These are phyloP conservation scores for Calonectria ilicicola DNA, from an alignment of 2,329 filamentous ascomycete species.

Conservation along the genomic window DNA sequence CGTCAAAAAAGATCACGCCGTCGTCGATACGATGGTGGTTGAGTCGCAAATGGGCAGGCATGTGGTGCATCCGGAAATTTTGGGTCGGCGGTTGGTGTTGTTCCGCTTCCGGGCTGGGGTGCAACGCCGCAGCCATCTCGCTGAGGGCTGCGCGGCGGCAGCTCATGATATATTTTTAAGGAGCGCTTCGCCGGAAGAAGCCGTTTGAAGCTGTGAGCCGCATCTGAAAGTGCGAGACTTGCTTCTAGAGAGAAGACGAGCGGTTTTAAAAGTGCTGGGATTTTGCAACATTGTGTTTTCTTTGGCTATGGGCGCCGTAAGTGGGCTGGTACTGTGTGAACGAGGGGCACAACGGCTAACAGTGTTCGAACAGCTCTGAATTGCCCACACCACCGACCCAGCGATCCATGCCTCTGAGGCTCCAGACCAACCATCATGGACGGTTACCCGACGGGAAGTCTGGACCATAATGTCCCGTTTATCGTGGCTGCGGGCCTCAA, in stretches of 20 bases:
- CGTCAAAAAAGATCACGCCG: constrained; percentile 24
- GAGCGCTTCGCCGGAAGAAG: not conserved
- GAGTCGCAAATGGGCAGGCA: constrained; percentile 15
- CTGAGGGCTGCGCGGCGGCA: no score
- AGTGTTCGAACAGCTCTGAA: constrained; percentile 35
- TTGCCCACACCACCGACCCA: constrained; percentile 28
- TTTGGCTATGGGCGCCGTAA: constrained; percentile 34
- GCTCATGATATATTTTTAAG: constrained; percentile 11
- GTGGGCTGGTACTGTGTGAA: constrained; percentile 34
- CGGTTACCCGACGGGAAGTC: constrained; percentile 81
- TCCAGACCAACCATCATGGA: constrained; percentile 69
- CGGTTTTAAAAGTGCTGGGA: not conserved
- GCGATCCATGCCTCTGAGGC: constrained; percentile 37
- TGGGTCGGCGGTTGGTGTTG: constrained; percentile 36
- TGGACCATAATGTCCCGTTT: constrained; percentile 88
- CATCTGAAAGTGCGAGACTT: not conserved
- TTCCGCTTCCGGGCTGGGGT: constrained; percentile 51
- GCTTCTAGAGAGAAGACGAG: not conserved
- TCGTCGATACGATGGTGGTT: not conserved
- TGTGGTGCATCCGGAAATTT: constrained; percentile 35
- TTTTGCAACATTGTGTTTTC: not conserved
- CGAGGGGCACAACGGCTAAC: constrained; percentile 44
- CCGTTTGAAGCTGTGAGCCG: not conserved
- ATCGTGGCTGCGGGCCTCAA: constrained; percentile 83
- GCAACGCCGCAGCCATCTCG: no score